These are phyloP conservation scores for Fusarium sp. DNA, from an alignment of 2,329 filamentous ascomycete species.

Conservation along the genomic window DNA sequence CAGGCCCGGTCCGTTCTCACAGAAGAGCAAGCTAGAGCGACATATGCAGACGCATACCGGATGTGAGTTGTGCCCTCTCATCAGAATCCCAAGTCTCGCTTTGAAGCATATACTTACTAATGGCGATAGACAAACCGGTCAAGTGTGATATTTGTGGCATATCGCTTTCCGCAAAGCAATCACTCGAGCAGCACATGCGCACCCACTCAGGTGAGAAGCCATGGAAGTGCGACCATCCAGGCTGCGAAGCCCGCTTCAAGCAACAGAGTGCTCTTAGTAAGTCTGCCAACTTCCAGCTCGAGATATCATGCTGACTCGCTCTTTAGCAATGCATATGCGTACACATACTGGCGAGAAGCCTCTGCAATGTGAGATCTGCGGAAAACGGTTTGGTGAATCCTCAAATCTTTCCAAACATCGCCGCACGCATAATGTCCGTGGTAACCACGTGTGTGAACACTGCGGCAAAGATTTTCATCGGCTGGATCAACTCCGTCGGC, in stretches of 20 bases:
- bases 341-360: constrained; percentile 78
- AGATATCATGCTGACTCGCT: constrained; percentile 34
- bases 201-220: constrained; percentile 78
- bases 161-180: constrained; percentile 76
- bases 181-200: constrained; percentile 76
- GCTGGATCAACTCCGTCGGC: constrained; percentile 72
- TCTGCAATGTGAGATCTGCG: constrained; percentile 70
- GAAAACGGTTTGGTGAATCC: constrained; percentile 74
- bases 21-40: constrained; percentile 75
- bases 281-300: constrained; percentile 43
- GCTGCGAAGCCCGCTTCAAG: constrained; percentile 73
- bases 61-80: constrained; percentile 61
- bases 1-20: constrained; percentile 68
- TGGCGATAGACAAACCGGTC: constrained; percentile 69
- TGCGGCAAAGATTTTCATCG: constrained; percentile 73
- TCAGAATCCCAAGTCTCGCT: constrained; percentile 2
- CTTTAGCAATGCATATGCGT: constrained; percentile 75
- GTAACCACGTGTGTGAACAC: constrained; percentile 65
- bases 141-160: constrained; percentile 69
- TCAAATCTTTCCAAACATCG: constrained; percentile 78
- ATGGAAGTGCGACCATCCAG: constrained; percentile 67
- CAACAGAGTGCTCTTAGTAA: constrained; percentile 78
- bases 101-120: constrained; percentile 35
- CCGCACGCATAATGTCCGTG: constrained; percentile 71
- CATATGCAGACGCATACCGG: constrained; percentile 77